phyloP scores from a whole-genome alignment of 805 yeast genomes.

The Babjeviella inositovora region DNA sequence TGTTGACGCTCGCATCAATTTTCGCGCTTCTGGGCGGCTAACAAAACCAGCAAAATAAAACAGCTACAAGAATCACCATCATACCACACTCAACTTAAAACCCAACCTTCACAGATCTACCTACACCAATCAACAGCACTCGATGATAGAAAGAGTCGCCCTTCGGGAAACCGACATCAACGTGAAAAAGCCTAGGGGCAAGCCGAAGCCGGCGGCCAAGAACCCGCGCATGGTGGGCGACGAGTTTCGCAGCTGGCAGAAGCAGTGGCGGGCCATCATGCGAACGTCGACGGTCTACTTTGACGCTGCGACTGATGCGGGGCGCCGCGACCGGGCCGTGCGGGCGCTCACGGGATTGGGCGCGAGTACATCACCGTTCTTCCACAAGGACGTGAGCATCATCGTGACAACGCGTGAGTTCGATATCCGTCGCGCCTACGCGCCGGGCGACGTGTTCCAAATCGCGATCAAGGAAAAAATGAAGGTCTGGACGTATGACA shows the following conservation, averaged over 20 bases:
- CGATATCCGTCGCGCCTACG: slow-evolving; percentile 21
- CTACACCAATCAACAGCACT: too few relatives aligned
- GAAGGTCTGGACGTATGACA: slow-evolving; percentile 82
- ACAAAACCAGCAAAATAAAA: too few relatives aligned
- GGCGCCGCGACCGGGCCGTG: slow-evolving; percentile 15
- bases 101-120: too few relatives aligned
- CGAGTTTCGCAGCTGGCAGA: slow-evolving; percentile 40
- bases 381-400: slow-evolving; percentile 50
- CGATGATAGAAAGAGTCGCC: too few relatives aligned
- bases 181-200: too few relatives aligned
- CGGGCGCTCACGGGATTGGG: slow-evolving; percentile 24
- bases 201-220: slow-evolving; percentile 1
- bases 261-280: slow-evolving; percentile 43
- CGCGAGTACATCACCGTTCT: slow-evolving; percentile 41
- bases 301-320: slow-evolving; percentile 16
- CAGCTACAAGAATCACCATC: too few relatives aligned
- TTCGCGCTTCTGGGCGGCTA: too few relatives aligned
- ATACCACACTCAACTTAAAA: too few relatives aligned
- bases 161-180: too few relatives aligned
- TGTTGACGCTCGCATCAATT: too few relatives aligned
- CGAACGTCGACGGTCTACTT: slow-evolving; percentile 39
- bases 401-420: slow-evolving; percentile 55
- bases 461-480: slow-evolving; percentile 44
- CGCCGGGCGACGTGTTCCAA: slow-evolving; percentile 44
- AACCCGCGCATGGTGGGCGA: slow-evolving; percentile 12